Evolutionary conservation across 306 rosid genomes (phyloP), one percentile per base, ranked within the genome.

Genomic region (Lathyrus sativus): DNA sequence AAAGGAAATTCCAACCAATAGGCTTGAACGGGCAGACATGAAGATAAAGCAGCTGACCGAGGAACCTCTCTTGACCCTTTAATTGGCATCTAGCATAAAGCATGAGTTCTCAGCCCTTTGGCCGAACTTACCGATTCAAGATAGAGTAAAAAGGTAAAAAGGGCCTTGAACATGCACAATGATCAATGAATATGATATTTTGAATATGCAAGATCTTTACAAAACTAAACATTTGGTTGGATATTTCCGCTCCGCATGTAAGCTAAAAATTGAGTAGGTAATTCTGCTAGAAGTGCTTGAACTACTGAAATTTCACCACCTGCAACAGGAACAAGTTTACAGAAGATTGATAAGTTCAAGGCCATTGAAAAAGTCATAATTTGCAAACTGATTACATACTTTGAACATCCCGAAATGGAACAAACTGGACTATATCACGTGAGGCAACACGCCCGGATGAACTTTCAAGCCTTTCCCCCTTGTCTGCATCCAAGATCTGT

Each of bases 381-480:
- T 63, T 68, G 75, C 71, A 69, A 65, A 51, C 42, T 62, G 28
- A 58, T 65, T 67, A 83, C 97, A 71, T 74, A 95, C 99, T 86
- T 76, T 91, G 97, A 73, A 88, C 90, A 62, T 95, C 96, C 48
- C 95, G 92, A 72, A 91, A 85, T 56, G 97, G 95, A 83, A 95
- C 89, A 70, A 95, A 95, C 77, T 95, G 99, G 63, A 95, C 99
- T 53, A 95, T 91, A 80, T 95, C 97, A 61, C 99, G 95, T 1
- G 99, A 88, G 60, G 99, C 96, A 67, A 95, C 86, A 13, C 91
- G 95, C 5, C 97, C 97, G 0, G 88, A 73, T 24, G 92, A 81
- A 77, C 83, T 88, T 83, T 91, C 99, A 71, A 95, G 97, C 73
- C 88, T 87, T 37, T 88, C 99, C 49, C 97, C 96, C 81, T 91